phyloP scores from a whole-genome alignment of 139 green algal species.

The Asterochloris erici region DNA sequence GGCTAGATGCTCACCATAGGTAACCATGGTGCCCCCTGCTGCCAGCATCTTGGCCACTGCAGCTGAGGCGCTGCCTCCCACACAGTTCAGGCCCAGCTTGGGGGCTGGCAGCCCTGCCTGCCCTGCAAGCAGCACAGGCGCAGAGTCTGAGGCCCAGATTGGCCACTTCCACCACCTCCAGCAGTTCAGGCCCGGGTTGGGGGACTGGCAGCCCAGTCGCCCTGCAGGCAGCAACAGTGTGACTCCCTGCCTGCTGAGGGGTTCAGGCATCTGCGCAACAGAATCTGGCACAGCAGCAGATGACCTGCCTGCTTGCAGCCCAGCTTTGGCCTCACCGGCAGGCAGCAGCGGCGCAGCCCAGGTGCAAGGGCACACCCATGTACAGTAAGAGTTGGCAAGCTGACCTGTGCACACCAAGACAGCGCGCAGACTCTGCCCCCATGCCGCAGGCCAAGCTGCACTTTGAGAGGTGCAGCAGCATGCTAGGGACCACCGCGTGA shows the following conservation, averaged over 20 bases:
- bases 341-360: no score
- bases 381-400: no score
- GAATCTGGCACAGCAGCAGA: background rate
- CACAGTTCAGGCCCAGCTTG: conserved; percentile 74
- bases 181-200: no score
- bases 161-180: background rate
- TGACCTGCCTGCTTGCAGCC: background rate
- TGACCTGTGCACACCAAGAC: no score
- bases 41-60: conserved; percentile 59
- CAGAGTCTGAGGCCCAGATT: background rate
- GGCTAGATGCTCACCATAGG: background rate
- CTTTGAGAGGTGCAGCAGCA: no score
- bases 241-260: background rate
- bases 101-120: conserved; percentile 36
- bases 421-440: no score
- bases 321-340: background rate
- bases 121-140: conserved; percentile 25
- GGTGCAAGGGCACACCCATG: no score
- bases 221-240: background rate
- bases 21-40: conserved; percentile 18
- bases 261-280: background rate
- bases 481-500: no score
- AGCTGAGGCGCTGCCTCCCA: conserved; percentile 55
- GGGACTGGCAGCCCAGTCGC: background rate
- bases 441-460: no score